phyloP scores from a whole-genome alignment of 306 rosid species.

The Vigna trinervia region DNA sequence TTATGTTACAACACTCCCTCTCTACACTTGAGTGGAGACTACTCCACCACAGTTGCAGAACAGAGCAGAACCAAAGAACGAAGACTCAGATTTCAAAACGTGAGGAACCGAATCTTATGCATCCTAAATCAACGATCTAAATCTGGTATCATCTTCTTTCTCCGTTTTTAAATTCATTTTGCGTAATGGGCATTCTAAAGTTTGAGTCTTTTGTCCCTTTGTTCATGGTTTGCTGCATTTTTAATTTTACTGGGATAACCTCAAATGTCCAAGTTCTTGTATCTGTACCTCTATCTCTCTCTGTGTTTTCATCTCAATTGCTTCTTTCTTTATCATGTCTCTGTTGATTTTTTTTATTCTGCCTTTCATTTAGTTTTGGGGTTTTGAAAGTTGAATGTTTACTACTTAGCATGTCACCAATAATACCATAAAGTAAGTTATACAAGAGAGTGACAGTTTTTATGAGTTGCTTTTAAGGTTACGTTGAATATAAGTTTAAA shows the following conservation, averaged over 20 bases:
- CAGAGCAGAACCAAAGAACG: not conserved
- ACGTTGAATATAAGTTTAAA: too few species aligned
- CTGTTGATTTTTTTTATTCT: not conserved
- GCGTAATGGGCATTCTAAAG: not conserved
- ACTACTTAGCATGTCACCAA: not conserved
- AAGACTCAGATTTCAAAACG: not conserved
- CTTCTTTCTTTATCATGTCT: not conserved
- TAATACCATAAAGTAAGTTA: not conserved
- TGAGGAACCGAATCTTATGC: not conserved
- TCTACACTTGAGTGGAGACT: constrained; percentile 23
- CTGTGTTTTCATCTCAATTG: not conserved
- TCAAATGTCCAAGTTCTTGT: not conserved
- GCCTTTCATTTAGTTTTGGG: not conserved
- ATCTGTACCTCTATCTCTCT: not conserved
- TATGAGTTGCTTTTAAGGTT: not conserved
- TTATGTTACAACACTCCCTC: constrained; percentile 13
- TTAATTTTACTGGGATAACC: not conserved
- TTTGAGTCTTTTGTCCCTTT: constrained; percentile 20
- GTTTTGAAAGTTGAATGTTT: not conserved
- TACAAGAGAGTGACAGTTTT: not conserved
- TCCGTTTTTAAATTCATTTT: not conserved
- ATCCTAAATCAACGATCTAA: constrained; percentile 21
- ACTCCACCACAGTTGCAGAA: constrained; percentile 11
- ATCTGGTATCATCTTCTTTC: constrained; percentile 30
- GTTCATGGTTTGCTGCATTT: not conserved